Base-by-base conservation (phyloP, 2,329 filamentous ascomycete species). In the Monilinia fructigena region DNA sequence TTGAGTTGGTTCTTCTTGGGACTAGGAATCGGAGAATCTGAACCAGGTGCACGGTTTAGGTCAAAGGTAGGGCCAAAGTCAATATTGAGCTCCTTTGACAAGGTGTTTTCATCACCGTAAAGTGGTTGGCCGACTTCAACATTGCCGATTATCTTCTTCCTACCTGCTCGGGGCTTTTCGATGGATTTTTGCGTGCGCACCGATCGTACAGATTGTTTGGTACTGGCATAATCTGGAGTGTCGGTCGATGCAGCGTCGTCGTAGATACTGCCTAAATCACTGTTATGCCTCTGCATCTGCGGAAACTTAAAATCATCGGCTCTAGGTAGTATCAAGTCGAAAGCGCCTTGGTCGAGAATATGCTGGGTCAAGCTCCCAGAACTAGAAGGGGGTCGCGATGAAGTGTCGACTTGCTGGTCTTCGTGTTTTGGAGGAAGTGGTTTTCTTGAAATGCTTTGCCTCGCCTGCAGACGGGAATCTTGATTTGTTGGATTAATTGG, bases 21-120 rank as follows among this genome's bases (percentile, higher is more conserved):
- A 0, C 93, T 93, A 77, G 74, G 72, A 68, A 70, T 74, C 28
- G 68, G 71, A 55, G 67, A 38, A 23, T 38, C 64, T 67, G 69
- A 68, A 5, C 66, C 42, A 18, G 74, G 71, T 64, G 69, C 73
- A 31, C 66, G 71, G 54, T 66, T 68, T 55, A 72, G 70, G 68
- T 90, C 89, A 72, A 91, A 80, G 0, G 93, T 97, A 7, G 89
- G 92, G 0, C 94, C 94, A 78, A 97, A 97, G 76, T 97, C 89
- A 69, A 97, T 85, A 5, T 83, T 79, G 68, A 96, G 87, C 42
- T 67, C 69, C 38, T 61, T 63, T 35, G 70, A 62, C n/a, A 55
- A 65, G 45, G 42, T 55, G 28, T 60, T 45, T 53, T 64, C 52
- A n/a, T 58, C 61, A 18, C 91, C 92, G 23, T 63, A 47, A 35